These are phyloP conservation scores for Eucalyptus camaldulensis DNA, from an alignment of 345 rosid genomes.

Conservation along the genomic window DNA sequence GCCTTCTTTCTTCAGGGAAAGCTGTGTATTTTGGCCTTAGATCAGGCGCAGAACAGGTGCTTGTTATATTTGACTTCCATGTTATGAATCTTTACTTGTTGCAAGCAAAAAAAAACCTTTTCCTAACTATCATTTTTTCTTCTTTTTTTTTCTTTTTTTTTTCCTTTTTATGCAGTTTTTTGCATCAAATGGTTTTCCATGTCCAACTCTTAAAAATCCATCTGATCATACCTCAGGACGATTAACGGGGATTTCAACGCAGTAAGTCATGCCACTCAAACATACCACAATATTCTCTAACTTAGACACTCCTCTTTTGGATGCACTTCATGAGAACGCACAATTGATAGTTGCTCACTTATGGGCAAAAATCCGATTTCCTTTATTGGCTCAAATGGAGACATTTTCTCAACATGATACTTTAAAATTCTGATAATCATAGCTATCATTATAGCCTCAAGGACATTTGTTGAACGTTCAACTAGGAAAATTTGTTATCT, in stretches of 20 bases:
- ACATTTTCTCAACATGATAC: neutral
- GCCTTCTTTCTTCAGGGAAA: slow-evolving; percentile 27
- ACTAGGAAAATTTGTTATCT: neutral
- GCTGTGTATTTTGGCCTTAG: slow-evolving; percentile 28
- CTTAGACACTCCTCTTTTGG: neutral
- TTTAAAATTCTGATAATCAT: neutral
- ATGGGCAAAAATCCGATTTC: neutral
- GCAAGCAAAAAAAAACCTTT: neutral
- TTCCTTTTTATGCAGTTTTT: slow-evolving; percentile 18
- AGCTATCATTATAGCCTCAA: neutral
- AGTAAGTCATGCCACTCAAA: neutral
- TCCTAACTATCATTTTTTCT: neutral
- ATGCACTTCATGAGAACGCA: neutral
- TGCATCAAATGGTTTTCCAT: slow-evolving; percentile 19
- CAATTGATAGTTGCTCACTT: neutral
- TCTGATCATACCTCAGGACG: slow-evolving; percentile 6
- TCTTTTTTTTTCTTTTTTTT: neutral
- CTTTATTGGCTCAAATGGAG: neutral
- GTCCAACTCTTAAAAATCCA: neutral
- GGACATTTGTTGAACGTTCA: neutral
- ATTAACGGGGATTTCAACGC: slow-evolving; percentile 34
- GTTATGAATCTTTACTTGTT: neutral
- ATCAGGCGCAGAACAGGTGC: slow-evolving; percentile 15
- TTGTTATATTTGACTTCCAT: neutral
- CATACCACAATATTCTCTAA: neutral